These are phyloP conservation scores for Tuber microsphaerosporum DNA, from an alignment of 495 filamentous ascomycete species.

Conservation along the genomic window DNA sequence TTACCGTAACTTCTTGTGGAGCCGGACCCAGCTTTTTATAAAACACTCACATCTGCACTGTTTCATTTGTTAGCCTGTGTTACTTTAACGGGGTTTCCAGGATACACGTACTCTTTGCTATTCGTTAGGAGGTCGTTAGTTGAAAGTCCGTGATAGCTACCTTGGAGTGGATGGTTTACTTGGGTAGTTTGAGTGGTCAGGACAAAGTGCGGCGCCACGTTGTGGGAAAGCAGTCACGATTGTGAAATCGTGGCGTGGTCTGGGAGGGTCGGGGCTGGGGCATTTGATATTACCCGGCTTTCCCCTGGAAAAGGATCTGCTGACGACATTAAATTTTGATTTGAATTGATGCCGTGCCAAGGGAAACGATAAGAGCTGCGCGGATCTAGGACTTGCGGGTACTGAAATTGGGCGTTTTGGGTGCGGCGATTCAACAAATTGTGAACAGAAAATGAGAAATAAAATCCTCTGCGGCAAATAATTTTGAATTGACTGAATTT, in stretches of 20 bases:
- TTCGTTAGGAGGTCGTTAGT: constrained; percentile 35
- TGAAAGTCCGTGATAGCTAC: constrained; percentile 32
- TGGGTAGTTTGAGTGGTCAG: constrained; percentile 25
- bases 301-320: no score
- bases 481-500: background rate
- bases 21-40: constrained; percentile 16
- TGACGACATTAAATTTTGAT: background rate
- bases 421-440: background rate
- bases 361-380: no score
- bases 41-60: constrained; percentile 71
- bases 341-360: background rate
- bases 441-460: background rate
- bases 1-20: constrained; percentile 25
- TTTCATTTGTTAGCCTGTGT: constrained; percentile 38
- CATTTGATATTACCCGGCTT: constrained; percentile 24
- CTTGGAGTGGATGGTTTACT: constrained; percentile 21
- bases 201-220: constrained; percentile 26
- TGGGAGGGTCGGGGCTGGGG: background rate
- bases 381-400: no score
- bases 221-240: constrained; percentile 28
- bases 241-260: constrained; percentile 9
- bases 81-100: background rate
- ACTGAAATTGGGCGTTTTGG: background rate
- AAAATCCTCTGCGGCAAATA: background rate
- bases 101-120: constrained; percentile 54